phyloP scores from a whole-genome alignment of 2,329 filamentous ascomycete genomes.

The Colletotrichum sidae region DNA sequence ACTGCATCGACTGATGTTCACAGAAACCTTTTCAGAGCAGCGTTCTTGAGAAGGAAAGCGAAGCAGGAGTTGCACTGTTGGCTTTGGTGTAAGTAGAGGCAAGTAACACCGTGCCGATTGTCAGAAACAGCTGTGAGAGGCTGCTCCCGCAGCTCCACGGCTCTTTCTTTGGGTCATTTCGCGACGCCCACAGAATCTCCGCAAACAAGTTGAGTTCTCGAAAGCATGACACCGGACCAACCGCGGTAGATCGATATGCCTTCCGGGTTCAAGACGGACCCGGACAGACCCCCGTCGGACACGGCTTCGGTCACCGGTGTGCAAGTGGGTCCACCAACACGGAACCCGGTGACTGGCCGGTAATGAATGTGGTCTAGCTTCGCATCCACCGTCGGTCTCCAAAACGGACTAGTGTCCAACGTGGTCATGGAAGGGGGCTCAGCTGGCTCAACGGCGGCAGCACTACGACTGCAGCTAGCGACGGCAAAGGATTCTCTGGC shows the following conservation, averaged over 20 bases:
- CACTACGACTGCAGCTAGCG: slow-evolving; percentile 2
- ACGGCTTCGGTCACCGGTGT: slow-evolving; percentile 31
- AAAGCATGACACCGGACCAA: too few relatives aligned
- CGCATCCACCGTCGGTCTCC: slow-evolving; percentile 20
- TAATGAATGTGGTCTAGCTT: slow-evolving; percentile 25
- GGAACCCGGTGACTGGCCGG: slow-evolving; percentile 20
- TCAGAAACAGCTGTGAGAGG: neutral
- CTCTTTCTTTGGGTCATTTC: neutral
- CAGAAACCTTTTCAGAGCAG: too few relatives aligned
- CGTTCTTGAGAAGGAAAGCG: neutral
- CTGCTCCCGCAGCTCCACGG: neutral
- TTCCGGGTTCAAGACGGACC: too few relatives aligned
- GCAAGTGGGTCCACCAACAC: slow-evolving; percentile 7
- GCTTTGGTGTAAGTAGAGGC: neutral
- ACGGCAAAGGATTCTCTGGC: slow-evolving; percentile 3
- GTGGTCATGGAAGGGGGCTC: slow-evolving; percentile 9
- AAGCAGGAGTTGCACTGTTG: neutral
- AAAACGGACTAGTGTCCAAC: slow-evolving; percentile 24
- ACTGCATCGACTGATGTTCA: neutral
- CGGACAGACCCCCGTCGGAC: neutral
- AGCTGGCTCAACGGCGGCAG: slow-evolving; percentile 25
- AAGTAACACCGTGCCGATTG: slow-evolving; percentile 15
- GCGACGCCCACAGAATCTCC: neutral
- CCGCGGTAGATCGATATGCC: too few relatives aligned
- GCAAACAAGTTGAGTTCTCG: neutral